These are phyloP conservation scores for Berberis thunbergii DNA, from an alignment of 164 flowering plant species.

Conservation along the genomic window DNA sequence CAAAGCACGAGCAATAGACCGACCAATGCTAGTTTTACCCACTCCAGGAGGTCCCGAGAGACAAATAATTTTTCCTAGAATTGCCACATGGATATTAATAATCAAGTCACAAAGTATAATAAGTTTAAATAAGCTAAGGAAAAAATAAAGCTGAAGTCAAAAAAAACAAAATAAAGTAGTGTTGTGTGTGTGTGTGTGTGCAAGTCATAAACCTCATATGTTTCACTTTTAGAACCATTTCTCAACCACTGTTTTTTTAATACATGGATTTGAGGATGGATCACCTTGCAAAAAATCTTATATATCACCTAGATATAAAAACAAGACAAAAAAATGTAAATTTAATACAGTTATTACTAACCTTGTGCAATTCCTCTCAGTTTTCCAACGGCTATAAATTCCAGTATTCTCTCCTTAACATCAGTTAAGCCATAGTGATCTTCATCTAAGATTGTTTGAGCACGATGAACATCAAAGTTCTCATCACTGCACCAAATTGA, in stretches of 20 bases:
- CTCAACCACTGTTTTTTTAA: not conserved
- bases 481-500: conserved; percentile 68
- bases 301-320: not conserved
- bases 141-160: not conserved
- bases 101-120: too few species aligned
- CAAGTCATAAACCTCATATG: not conserved
- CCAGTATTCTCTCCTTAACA: conserved; percentile 98
- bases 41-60: conserved; percentile 99
- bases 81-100: too few species aligned
- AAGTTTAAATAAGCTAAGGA: not conserved
- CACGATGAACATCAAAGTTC: conserved; percentile 81
- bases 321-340: conserved; percentile 4
- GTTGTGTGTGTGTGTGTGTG: not conserved
- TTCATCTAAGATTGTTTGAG: conserved; percentile 91
- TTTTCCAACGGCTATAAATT: conserved; percentile 97
- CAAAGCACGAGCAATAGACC: conserved; percentile 96
- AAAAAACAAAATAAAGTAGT: not conserved
- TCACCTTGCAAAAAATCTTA: not conserved
- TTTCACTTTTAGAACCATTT: not conserved
- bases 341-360: conserved; percentile 13
- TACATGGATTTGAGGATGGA: not conserved
- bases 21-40: conserved; percentile 98
- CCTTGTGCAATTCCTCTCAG: conserved; percentile 97
- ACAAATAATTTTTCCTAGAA: conserved; percentile 83
- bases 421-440: conserved; percentile 96